Conservation (phyloP, 2,329 filamentous ascomycete genomes). For the Microsporum canis region DNA sequence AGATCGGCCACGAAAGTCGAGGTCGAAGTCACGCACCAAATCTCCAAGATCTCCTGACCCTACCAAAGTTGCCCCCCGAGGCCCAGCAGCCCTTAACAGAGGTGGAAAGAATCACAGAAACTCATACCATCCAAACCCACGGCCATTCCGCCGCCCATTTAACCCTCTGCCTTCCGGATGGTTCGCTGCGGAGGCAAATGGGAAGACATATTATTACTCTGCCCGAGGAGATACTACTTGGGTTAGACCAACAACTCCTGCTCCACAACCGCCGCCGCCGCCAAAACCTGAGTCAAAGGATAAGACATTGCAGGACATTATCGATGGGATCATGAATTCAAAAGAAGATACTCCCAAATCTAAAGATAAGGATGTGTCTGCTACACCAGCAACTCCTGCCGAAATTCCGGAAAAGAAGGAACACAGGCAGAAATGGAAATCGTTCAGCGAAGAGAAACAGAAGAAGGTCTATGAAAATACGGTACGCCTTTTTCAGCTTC, state of each 20-base stretch:
- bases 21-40: constrained; percentile 38
- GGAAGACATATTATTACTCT: constrained; percentile 77
- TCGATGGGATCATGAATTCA: constrained; percentile 67
- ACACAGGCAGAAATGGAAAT: constrained; percentile 40
- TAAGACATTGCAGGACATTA: constrained; percentile 70
- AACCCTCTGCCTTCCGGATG: constrained; percentile 67
- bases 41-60: constrained; percentile 35
- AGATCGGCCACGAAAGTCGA: constrained; percentile 37
- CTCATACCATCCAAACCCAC: constrained; percentile 43
- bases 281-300: constrained; percentile 60
- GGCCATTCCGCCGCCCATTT: constrained; percentile 45
- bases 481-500: constrained; percentile 41
- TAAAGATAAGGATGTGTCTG: constrained; percentile 32
- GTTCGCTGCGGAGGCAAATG: constrained; percentile 65
- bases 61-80: constrained; percentile 27
- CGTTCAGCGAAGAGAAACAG: constrained; percentile 60
- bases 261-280: constrained; percentile 49
- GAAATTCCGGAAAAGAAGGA: constrained; percentile 42
- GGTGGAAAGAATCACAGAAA: constrained; percentile 48
- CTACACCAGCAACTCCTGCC: constrained; percentile 55
- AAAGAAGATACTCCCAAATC: constrained; percentile 45
- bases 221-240: constrained; percentile 68
- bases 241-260: constrained; percentile 61
- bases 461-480: constrained; percentile 94
- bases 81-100: constrained; percentile 36